phyloP scores from a whole-genome alignment of 1,139 yeast genomes.

The Starmera stellimalicola region DNA sequence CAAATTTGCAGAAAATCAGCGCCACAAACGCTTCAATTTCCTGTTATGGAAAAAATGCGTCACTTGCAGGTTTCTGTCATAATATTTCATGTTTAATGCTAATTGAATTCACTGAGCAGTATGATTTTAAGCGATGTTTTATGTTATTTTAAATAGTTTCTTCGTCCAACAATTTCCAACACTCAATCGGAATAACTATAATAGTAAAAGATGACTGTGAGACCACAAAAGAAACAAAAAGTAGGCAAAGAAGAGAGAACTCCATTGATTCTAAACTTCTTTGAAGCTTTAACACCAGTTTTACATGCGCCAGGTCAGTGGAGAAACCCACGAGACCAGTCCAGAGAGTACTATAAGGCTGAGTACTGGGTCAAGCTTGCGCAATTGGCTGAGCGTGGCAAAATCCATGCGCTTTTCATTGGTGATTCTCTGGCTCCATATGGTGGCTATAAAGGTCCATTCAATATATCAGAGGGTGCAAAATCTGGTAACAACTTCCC shows the following conservation, averaged over 20 bases:
- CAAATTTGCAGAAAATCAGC: too few relatives aligned
- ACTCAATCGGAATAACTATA: too few relatives aligned
- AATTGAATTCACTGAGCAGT: too few relatives aligned
- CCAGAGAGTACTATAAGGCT: conserved; percentile 27
- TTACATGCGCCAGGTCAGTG: conserved; percentile 33
- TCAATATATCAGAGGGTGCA: conserved; percentile 30
- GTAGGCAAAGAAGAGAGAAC: conserved; percentile 10
- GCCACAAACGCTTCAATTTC: too few relatives aligned
- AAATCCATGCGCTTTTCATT: conserved; percentile 34
- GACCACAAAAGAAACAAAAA: conserved; percentile 11
- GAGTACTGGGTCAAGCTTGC: conserved; percentile 40
- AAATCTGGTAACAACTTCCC: conserved; percentile 35
- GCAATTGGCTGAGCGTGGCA: conserved; percentile 34
- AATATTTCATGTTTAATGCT: too few relatives aligned
- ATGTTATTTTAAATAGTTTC: too few relatives aligned
- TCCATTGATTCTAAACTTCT: conserved; percentile 16
- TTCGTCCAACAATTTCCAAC: too few relatives aligned
- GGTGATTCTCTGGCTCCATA: conserved; percentile 40
- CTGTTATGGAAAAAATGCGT: too few relatives aligned
- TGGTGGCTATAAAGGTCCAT: conserved; percentile 35
- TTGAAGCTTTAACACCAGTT: conserved; percentile 23
- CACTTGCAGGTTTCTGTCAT: too few relatives aligned
- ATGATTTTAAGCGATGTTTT: too few relatives aligned
- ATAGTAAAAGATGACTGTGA: too few relatives aligned
- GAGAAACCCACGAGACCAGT: conserved; percentile 34